Evolutionary conservation across 257 asterid genomes (phyloP).

Genomic region (Gynochthodes officinalis): DNA sequence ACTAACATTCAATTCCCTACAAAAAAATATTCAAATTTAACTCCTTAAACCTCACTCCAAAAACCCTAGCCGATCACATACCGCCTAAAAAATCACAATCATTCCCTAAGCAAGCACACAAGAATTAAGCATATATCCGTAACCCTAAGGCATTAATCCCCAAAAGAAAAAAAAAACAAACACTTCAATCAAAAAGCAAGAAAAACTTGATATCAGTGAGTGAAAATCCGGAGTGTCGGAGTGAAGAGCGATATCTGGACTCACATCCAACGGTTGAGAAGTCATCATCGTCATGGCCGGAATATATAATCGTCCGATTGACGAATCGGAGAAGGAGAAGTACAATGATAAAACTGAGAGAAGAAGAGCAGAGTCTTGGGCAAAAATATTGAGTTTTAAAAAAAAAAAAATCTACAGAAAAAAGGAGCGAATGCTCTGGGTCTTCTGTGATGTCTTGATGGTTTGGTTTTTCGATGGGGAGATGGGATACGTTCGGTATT

Average conservation of each 20-base stretch:
- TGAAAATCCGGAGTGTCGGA: not conserved
- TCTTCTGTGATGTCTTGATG: constrained; percentile 22
- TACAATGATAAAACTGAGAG: constrained; percentile 15
- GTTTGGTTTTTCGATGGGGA: constrained; percentile 33
- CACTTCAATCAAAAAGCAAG: not conserved
- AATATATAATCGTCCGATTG: constrained; percentile 49
- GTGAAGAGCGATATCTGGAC: constrained; percentile 16
- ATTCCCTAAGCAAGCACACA: not conserved
- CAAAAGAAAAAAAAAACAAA: not conserved
- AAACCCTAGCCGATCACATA: constrained; percentile 69
- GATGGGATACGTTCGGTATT: constrained; percentile 41
- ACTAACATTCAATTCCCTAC: constrained; percentile 21
- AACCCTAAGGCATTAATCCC: constrained; percentile 10
- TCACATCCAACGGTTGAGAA: constrained; percentile 82
- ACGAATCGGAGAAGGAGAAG: constrained; percentile 34
- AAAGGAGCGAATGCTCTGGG: constrained; percentile 27
- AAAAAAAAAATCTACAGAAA: not conserved
- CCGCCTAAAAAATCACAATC: constrained; percentile 16
- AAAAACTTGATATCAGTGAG: not conserved
- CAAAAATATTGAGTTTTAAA: not conserved
- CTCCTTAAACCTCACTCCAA: constrained; percentile 35
- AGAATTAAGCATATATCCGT: constrained; percentile 10
- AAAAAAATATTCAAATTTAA: constrained; percentile 10
- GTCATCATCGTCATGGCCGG: constrained; percentile 75
- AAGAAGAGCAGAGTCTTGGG: too few relatives aligned